phyloP scores from a whole-genome alignment of 2,329 filamentous ascomycete genomes.

The Hymenoscyphus fraxineus region DNA sequence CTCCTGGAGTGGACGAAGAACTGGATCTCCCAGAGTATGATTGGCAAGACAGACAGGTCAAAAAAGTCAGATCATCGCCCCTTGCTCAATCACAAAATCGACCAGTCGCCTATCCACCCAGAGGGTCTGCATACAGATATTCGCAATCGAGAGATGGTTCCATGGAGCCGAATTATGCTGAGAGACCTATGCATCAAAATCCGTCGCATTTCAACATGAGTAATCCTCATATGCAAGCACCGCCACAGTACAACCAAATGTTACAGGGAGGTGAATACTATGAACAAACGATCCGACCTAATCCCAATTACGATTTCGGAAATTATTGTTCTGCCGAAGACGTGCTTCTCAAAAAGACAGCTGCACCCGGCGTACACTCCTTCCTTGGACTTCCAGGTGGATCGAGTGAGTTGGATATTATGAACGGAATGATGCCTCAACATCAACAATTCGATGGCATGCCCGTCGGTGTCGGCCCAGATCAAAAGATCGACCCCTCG shows the following conservation, averaged over 20 bases:
- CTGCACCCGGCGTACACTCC: slow-evolving; percentile 30
- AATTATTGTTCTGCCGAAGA: slow-evolving; percentile 34
- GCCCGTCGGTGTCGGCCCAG: slow-evolving; percentile 11
- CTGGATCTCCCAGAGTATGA: slow-evolving; percentile 47
- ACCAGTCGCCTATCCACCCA: slow-evolving; percentile 29
- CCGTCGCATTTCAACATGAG: slow-evolving; percentile 48
- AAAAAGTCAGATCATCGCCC: slow-evolving; percentile 20
- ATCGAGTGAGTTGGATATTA: slow-evolving; percentile 24
- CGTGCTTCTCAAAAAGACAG: slow-evolving; percentile 42
- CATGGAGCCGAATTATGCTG: slow-evolving; percentile 26
- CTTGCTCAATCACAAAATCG: slow-evolving; percentile 17
- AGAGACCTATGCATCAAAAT: slow-evolving; percentile 22
- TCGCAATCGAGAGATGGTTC: slow-evolving; percentile 29
- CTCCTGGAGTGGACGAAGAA: slow-evolving; percentile 37
- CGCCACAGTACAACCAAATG: slow-evolving; percentile 43
- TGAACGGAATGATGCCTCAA: slow-evolving; percentile 21
- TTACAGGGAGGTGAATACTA: slow-evolving; percentile 47
- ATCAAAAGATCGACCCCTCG: slow-evolving; percentile 30
- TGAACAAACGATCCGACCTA: slow-evolving; percentile 36
- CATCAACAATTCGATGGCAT: slow-evolving; percentile 20
- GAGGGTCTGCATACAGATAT: slow-evolving; percentile 32
- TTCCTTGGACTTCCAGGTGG: slow-evolving; percentile 40
- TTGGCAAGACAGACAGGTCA: slow-evolving; percentile 36
- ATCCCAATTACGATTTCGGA: slow-evolving; percentile 13
- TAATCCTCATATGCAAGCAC: slow-evolving; percentile 47